A percentile compares a stretch with the other conserved stretches of the same genome.
These are phyloP conservation scores for Hypoxylon trugodes DNA, from an alignment of 495 filamentous ascomycete species.

Conservation along the genomic window DNA sequence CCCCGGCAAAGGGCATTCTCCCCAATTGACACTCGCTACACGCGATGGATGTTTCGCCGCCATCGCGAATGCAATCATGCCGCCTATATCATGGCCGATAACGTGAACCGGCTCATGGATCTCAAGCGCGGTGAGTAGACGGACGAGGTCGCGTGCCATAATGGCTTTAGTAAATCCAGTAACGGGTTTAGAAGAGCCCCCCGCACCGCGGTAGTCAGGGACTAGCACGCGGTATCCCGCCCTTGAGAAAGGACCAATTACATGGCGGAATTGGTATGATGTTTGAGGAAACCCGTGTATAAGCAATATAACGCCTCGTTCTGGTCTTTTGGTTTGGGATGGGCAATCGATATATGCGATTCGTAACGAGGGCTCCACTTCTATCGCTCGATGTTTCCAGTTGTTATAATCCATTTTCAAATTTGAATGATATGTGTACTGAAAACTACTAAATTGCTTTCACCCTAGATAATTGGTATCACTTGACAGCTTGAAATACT, in stretches of 20 bases:
- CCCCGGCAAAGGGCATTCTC: conserved; percentile 57
- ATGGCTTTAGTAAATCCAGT: conserved; percentile 49
- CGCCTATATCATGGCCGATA: conserved; percentile 59
- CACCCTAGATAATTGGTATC: too few relatives aligned
- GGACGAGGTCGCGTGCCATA: conserved; percentile 43
- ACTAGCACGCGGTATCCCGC: conserved; percentile 53
- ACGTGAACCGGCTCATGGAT: conserved; percentile 52
- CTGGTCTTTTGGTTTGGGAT: conserved; percentile 8
- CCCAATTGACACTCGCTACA: conserved; percentile 51
- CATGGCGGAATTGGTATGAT: conserved; percentile 56
- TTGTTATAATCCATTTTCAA: conserved; percentile 13
- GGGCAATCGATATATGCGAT: conserved; percentile 31
- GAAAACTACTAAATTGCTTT: too few relatives aligned
- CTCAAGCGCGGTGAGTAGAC: conserved; percentile 26
- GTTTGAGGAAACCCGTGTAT: conserved; percentile 56
- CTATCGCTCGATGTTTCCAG: conserved; percentile 20
- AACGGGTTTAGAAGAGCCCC: conserved; percentile 49
- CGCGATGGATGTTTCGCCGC: conserved; percentile 43
- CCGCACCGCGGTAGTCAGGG: conserved; percentile 58
- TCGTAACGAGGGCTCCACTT: conserved; percentile 22
- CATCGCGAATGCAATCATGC: conserved; percentile 55
- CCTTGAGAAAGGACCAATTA: conserved; percentile 46
- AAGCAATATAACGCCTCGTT: conserved; percentile 36
- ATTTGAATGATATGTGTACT: too few relatives aligned
- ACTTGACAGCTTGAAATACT: neutral